Evolutionary conservation across 352 stramenopile genomes (phyloP).

Genomic region (Phytophthora ramorum): DNA sequence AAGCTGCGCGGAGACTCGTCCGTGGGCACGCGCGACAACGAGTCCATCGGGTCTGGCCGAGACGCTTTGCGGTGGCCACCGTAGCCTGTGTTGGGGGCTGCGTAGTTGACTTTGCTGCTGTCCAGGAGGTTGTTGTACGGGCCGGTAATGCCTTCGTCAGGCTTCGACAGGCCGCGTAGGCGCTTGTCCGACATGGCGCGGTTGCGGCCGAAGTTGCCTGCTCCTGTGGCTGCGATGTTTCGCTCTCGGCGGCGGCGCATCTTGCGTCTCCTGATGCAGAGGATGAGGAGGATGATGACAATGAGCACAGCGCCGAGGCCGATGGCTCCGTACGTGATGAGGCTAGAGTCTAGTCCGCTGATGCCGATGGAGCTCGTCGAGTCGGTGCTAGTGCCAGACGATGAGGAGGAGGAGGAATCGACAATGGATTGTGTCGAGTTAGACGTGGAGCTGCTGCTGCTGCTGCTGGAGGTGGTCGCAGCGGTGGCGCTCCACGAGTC

Average conservation of each 20-base stretch:
- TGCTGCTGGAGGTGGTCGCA: constrained; percentile 8
- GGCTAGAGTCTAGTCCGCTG: constrained; percentile 27
- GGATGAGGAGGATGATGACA: constrained; percentile 53
- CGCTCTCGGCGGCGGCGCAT: constrained; percentile 32
- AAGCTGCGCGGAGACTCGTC: constrained; percentile 52
- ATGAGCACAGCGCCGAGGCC: constrained; percentile 59
- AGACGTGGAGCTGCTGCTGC: constrained; percentile 6
- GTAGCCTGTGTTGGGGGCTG: constrained; percentile 30
- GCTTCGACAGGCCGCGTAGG: constrained; percentile 48
- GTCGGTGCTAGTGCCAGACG: constrained; percentile 15
- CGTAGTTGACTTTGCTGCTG: constrained; percentile 55
- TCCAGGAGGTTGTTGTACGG: constrained; percentile 65
- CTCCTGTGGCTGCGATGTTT: constrained; percentile 19
- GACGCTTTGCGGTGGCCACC: constrained; percentile 38
- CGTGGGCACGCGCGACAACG: constrained; percentile 45
- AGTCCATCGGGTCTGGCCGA: constrained; percentile 44
- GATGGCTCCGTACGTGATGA: constrained; percentile 63
- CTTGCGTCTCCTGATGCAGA: constrained; percentile 60
- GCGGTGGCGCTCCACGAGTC: constrained; percentile 34
- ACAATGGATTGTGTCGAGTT: constrained; percentile 6
- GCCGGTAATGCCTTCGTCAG: constrained; percentile 39
- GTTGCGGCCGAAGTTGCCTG: constrained; percentile 29
- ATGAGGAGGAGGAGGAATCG: constrained; percentile 21
- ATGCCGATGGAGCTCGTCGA: constrained; percentile 22
- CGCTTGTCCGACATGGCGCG: constrained; percentile 46